Evolutionary conservation across 164 flowering plant genomes (phyloP), one percentile per base, ranked within the genome.

Genomic region (Buxus sempervirens): DNA sequence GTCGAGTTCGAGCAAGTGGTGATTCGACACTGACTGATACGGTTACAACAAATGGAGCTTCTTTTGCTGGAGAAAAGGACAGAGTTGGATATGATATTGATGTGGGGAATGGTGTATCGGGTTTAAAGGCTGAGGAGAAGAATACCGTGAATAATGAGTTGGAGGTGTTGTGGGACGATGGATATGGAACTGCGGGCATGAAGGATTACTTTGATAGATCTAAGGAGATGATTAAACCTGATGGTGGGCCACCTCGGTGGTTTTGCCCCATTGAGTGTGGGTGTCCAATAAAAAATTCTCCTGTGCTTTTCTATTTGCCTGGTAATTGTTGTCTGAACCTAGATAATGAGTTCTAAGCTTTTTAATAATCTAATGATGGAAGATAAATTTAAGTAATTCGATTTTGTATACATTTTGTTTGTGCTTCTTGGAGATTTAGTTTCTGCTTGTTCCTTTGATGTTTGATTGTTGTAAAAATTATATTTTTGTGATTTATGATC

Each of bases 221-320:
- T 0, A 78, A 67, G 58, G 90, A 87, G 36, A 58, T 92, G 23
- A 77, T 82, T 53, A 82, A 70, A 75, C 76, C 86, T 0, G 97
- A 92, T 60, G 96, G 93, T 3, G 96, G 96, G 10, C 94, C 97
- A 6, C 86, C 86, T 14, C 72, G 97, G 68, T 92, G 97, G 97
- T 88, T 92, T 76, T 78, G 86, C 67, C 97, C 97, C 0, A 73
- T 86, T 65, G 83, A 75, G 7, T 82, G 87, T 61, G 92, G 92
- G 10, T 62, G 65, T 9, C 92, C 89, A 12, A 71, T 90, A 21
- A 73, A 80, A 28, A 80, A 68, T 64, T 77, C 97, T 48, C 97
- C 96, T 19, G 22, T 79, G 64, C 90, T 92, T 65, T 72, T 92
- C 54, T 92, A 85, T 73, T 78, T 89, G 79, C 96, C 95, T 5